phyloP scores from a whole-genome alignment of 164 flowering plant species.

The Akebia trifoliata region DNA sequence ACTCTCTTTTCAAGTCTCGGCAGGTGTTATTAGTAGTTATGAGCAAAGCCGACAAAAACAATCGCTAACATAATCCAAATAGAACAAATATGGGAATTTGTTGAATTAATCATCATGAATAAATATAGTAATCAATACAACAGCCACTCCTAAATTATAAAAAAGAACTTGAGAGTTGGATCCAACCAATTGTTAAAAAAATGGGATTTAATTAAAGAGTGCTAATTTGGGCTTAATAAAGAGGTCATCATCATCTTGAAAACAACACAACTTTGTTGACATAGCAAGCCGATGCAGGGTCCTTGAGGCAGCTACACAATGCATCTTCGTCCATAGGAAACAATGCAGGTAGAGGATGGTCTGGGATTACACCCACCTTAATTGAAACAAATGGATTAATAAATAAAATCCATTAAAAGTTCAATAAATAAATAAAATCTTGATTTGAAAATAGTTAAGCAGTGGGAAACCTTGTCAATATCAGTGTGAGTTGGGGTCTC shows the following conservation, averaged over 20 bases:
- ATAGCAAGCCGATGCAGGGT: constrained; percentile 66
- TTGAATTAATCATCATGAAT: constrained; percentile 1
- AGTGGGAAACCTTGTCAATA: constrained; percentile 72
- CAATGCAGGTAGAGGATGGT: constrained; percentile 74
- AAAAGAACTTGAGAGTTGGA: too few species aligned
- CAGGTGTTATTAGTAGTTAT: too few species aligned
- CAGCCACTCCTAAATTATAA: background rate
- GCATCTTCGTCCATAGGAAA: constrained; percentile 83
- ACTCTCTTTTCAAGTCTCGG: too few species aligned
- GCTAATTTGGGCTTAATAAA: background rate
- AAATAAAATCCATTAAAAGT: background rate
- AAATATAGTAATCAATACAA: background rate
- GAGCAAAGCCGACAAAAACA: background rate
- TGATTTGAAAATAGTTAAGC: background rate
- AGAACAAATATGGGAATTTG: background rate
- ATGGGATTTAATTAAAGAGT: constrained; percentile 4
- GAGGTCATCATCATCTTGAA: constrained; percentile 43
- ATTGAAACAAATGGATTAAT: constrained; percentile 1
- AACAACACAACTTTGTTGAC: constrained; percentile 52
- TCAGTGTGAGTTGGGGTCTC: constrained; percentile 95
- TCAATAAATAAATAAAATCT: background rate
- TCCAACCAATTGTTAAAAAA: background rate
- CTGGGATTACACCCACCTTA: constrained; percentile 89
- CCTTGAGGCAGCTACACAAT: constrained; percentile 76
- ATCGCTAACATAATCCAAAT: background rate